phyloP scores from a whole-genome alignment of 108 stramenopile genomes.

The Nannochloropsis gaditana region DNA sequence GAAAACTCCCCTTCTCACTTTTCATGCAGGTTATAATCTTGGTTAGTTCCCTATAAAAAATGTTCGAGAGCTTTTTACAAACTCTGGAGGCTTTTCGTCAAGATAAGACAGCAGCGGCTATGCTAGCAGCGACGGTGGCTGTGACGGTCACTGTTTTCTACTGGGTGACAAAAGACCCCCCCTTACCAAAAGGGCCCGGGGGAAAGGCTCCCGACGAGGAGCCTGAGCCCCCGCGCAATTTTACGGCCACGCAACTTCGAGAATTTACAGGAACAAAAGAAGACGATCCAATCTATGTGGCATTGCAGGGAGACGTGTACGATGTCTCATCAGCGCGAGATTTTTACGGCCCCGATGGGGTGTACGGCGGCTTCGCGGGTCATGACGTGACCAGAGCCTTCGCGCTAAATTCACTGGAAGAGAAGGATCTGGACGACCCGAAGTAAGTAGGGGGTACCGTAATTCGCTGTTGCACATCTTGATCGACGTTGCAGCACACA shows the following conservation, averaged over 20 bases:
- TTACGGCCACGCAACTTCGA: constrained; percentile 32
- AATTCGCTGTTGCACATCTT: too few relatives aligned
- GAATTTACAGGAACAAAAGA: constrained; percentile 55
- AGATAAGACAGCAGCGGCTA: neutral
- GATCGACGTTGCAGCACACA: too few relatives aligned
- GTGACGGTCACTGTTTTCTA: neutral
- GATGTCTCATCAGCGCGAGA: constrained; percentile 79
- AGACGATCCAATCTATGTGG: constrained; percentile 78
- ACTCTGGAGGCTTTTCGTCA: neutral
- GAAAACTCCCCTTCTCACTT: too few relatives aligned
- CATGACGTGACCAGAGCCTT: constrained; percentile 84
- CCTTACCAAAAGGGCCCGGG: neutral
- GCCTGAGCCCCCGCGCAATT: constrained; percentile 35
- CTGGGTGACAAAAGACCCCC: neutral
- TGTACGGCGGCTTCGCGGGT: constrained; percentile 88
- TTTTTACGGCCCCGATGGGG: constrained; percentile 85
- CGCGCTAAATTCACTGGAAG: constrained; percentile 86
- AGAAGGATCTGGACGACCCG: constrained; percentile 65
- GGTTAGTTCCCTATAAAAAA: neutral
- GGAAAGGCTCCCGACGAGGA: constrained; percentile 22
- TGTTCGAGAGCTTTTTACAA: neutral
- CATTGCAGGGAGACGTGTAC: constrained; percentile 78
- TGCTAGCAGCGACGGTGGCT: neutral
- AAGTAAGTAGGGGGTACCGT: constrained; percentile 6
- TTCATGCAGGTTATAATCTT: neutral